phyloP scores from a whole-genome alignment of 257 asterid species.

The Asclepias syriaca region DNA sequence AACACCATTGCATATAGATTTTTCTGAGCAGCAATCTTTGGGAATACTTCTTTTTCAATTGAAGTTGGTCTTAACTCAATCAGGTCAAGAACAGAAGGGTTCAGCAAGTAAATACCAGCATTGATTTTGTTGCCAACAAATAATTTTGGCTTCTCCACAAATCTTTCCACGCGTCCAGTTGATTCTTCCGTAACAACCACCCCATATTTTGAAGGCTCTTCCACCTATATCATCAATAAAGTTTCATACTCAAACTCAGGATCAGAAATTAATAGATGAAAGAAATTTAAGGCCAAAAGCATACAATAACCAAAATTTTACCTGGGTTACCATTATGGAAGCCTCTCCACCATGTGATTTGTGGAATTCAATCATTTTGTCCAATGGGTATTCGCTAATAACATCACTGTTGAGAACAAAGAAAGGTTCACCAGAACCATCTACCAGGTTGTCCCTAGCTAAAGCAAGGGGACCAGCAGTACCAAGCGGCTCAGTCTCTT shows the following conservation, averaged over 20 bases:
- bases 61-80: slow-evolving; percentile 79
- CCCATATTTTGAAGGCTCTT: slow-evolving; percentile 89
- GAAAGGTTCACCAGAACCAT: slow-evolving; percentile 81
- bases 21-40: slow-evolving; percentile 61
- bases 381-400: slow-evolving; percentile 84
- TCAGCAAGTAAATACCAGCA: slow-evolving; percentile 81
- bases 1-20: slow-evolving; percentile 74
- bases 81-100: slow-evolving; percentile 70
- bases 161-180: slow-evolving; percentile 74
- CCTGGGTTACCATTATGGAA: slow-evolving; percentile 90
- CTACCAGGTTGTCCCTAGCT: slow-evolving; percentile 88
- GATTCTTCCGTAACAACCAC: slow-evolving; percentile 78
- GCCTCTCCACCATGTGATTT: slow-evolving; percentile 97
- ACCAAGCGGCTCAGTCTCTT: slow-evolving; percentile 97
- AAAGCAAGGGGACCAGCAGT: slow-evolving; percentile 99
- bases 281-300: background rate
- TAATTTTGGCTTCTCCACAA: slow-evolving; percentile 89
- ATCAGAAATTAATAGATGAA: slow-evolving; percentile 5
- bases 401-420: slow-evolving; percentile 97
- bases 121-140: slow-evolving; percentile 91
- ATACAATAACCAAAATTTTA: slow-evolving; percentile 4
- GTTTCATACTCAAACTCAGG: slow-evolving; percentile 4
- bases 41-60: slow-evolving; percentile 85
- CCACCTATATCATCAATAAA: slow-evolving; percentile 48
- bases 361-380: slow-evolving; percentile 84